These are phyloP conservation scores for Piper longum DNA, from an alignment of 164 flowering plant species.

Conservation along the genomic window DNA sequence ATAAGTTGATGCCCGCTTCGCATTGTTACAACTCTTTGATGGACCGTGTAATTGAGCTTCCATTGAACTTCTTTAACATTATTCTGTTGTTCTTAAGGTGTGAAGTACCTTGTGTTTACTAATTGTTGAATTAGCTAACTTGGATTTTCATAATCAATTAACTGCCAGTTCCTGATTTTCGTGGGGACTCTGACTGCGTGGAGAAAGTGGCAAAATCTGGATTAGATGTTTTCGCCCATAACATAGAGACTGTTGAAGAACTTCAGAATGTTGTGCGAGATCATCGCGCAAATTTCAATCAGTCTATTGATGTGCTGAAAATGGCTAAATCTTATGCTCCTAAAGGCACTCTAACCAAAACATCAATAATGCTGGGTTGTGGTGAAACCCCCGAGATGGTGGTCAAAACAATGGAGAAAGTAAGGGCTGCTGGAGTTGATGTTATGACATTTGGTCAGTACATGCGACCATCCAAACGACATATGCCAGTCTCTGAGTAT, in stretches of 20 bases:
- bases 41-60: too few relatives aligned
- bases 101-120: too few relatives aligned
- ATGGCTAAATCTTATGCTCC: conserved; percentile 78
- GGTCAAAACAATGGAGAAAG: conserved; percentile 83
- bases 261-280: conserved; percentile 79
- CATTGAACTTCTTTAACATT: too few relatives aligned
- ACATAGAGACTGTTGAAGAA: conserved; percentile 97
- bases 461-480: conserved; percentile 99
- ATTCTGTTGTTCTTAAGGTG: too few relatives aligned
- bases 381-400: conserved; percentile 97
- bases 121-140: background rate
- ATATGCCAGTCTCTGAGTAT: conserved; percentile 91
- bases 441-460: conserved; percentile 95
- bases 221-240: conserved; percentile 90
- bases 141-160: background rate
- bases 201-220: conserved; percentile 83
- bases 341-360: conserved; percentile 81
- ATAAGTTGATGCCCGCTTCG: too few relatives aligned
- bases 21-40: too few relatives aligned
- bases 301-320: conserved; percentile 73
- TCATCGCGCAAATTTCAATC: conserved; percentile 88
- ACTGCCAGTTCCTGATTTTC: conserved; percentile 75
- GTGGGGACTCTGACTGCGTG: conserved; percentile 67
- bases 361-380: conserved; percentile 95
- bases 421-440: conserved; percentile 92